phyloP scores from a whole-genome alignment of 2,329 filamentous ascomycete species.

The Aspergillus terreus region DNA sequence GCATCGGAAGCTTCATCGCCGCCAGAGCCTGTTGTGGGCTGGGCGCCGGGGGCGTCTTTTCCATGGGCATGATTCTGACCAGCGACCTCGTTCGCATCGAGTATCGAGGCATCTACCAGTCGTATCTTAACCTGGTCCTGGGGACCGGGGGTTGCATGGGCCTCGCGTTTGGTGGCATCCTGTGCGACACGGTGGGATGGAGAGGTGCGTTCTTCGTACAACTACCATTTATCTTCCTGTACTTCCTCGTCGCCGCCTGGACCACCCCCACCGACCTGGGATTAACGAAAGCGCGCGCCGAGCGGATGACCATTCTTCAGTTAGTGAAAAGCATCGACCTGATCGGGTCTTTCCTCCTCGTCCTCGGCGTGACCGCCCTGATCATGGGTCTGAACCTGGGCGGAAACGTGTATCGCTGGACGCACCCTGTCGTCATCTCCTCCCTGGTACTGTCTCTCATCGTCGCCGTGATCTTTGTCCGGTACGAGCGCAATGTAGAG shows the following conservation, averaged over 20 bases:
- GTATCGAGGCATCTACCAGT: slow-evolving; percentile 46
- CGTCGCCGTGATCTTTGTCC: slow-evolving; percentile 37
- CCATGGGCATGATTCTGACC: slow-evolving; percentile 58
- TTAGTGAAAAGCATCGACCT: slow-evolving; percentile 49
- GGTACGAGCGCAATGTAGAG: slow-evolving; percentile 42
- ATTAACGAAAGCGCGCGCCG: slow-evolving; percentile 39
- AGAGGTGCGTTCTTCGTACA: slow-evolving; percentile 47
- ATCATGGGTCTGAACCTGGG: slow-evolving; percentile 52
- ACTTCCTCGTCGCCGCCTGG: slow-evolving; percentile 41
- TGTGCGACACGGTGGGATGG: slow-evolving; percentile 41
- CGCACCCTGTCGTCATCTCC: slow-evolving; percentile 47
- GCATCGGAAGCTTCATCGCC: slow-evolving; percentile 67
- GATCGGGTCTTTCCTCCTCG: slow-evolving; percentile 46
- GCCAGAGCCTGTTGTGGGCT: slow-evolving; percentile 69
- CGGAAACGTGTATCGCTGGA: slow-evolving; percentile 51
- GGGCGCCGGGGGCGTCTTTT: slow-evolving; percentile 68
- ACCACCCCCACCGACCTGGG: slow-evolving; percentile 46
- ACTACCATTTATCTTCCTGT: slow-evolving; percentile 46
- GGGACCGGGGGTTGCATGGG: slow-evolving; percentile 37
- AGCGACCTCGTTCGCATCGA: slow-evolving; percentile 73
- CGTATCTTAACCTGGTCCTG: slow-evolving; percentile 38
- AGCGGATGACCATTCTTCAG: slow-evolving; percentile 39
- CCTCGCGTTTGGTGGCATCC: slow-evolving; percentile 36
- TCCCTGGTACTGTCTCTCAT: slow-evolving; percentile 43
- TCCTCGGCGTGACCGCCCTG: slow-evolving; percentile 44